Percentiles rank a stretch among this genome's conserved stretches.
These are phyloP conservation scores for Ilyonectria sp. DNA, from an alignment of 2,329 filamentous ascomycete species.

Conservation along the genomic window DNA sequence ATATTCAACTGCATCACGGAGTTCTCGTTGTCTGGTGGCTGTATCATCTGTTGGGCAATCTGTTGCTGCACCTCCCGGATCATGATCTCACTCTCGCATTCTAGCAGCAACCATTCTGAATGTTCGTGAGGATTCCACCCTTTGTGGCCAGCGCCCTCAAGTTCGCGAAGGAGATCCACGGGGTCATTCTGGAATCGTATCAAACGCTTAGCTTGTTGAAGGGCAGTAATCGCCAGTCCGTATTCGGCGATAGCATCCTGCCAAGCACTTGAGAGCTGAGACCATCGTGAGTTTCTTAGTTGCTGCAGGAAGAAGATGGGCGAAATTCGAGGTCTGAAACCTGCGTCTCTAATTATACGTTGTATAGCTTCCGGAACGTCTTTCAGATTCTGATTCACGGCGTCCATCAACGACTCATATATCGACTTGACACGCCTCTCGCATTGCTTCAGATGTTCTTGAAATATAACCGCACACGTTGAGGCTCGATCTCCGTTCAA, in stretches of 20 bases:
- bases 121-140: slow-evolving; percentile 67
- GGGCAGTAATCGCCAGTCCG: slow-evolving; percentile 55
- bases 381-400: no score
- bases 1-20: slow-evolving; percentile 78
- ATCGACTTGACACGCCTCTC: neutral
- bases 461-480: neutral
- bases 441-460: slow-evolving; percentile 18
- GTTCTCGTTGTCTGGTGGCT: slow-evolving; percentile 58
- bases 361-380: neutral
- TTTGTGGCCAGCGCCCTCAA: slow-evolving; percentile 66
- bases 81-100: slow-evolving; percentile 74
- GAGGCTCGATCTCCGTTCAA: neutral
- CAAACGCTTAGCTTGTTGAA: slow-evolving; percentile 62
- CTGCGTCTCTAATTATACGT: slow-evolving; percentile 4
- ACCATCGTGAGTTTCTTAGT: slow-evolving; percentile 49
- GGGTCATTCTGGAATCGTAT: slow-evolving; percentile 42
- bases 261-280: slow-evolving; percentile 51
- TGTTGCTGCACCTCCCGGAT: slow-evolving; percentile 73
- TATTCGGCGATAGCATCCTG: slow-evolving; percentile 55
- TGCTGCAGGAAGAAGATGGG: slow-evolving; percentile 54
- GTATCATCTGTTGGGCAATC: slow-evolving; percentile 71
- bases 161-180: slow-evolving; percentile 57
- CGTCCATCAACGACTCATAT: slow-evolving; percentile 4
- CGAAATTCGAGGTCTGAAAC: slow-evolving; percentile 48
- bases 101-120: slow-evolving; percentile 75